These are phyloP conservation scores for Cercospora zeina DNA, from an alignment of 2,329 filamentous ascomycete genomes.

Conservation along the genomic window DNA sequence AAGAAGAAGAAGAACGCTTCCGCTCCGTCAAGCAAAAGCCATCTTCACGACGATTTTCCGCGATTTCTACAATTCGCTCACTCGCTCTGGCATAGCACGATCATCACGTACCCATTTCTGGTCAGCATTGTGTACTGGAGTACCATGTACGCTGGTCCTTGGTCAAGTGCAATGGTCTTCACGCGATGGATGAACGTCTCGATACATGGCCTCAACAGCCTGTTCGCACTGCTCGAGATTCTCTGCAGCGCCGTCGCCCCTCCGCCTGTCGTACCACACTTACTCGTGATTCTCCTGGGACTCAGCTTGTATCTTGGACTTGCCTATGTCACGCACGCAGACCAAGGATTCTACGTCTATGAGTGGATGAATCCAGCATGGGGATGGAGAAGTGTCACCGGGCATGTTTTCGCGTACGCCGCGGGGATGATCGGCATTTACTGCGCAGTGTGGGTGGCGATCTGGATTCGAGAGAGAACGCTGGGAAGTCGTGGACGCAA, in stretches of 20 bases:
- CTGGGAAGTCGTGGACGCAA: not conserved
- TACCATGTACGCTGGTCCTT: conserved; percentile 19
- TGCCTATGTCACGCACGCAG: conserved; percentile 20
- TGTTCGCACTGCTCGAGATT: conserved; percentile 24
- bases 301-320: conserved; percentile 21
- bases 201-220: conserved; percentile 23
- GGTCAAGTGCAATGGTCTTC: conserved; percentile 13
- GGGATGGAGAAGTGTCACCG: conserved; percentile 19
- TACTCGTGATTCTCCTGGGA: conserved; percentile 13
- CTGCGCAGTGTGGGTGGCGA: conserved; percentile 17
- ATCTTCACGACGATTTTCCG: conserved; percentile 16
- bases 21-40: not conserved
- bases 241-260: conserved; percentile 15
- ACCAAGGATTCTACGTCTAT: conserved; percentile 19
- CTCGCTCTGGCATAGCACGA: conserved; percentile 17
- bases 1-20: not conserved
- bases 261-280: conserved; percentile 18
- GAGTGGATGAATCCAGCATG: conserved; percentile 24
- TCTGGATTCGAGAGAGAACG: conserved; percentile 12
- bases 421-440: conserved; percentile 20
- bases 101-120: conserved; percentile 14
- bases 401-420: conserved; percentile 21
- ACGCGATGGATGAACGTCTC: conserved; percentile 25
- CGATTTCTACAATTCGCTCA: conserved; percentile 13
- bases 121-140: conserved; percentile 22